phyloP scores from a whole-genome alignment of 768 basidiomycete species.

The Artomyces pyxidatus region DNA sequence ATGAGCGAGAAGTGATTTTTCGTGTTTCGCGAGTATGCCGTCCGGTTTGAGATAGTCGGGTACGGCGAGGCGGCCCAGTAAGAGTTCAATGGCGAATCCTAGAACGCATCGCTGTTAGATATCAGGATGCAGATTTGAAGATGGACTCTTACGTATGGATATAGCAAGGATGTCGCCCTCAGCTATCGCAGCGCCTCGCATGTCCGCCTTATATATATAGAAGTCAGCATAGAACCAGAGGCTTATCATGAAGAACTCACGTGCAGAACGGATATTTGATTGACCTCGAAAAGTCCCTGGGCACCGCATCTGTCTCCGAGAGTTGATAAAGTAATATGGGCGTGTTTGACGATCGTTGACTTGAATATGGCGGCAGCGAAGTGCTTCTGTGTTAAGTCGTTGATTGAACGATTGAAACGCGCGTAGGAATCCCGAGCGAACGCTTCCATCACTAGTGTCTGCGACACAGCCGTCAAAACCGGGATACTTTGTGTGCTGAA shows the following conservation, averaged over 20 bases:
- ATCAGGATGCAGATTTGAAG: constrained; percentile 11
- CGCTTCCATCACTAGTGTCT: constrained; percentile 40
- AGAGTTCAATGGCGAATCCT: constrained; percentile 52
- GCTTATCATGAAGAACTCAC: constrained; percentile 24
- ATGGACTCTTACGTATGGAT: constrained; percentile 41
- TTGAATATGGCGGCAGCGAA: constrained; percentile 50
- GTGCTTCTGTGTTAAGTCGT: no score
- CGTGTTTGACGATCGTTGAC: constrained; percentile 45
- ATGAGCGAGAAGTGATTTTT: constrained; percentile 25
- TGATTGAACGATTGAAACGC: no score
- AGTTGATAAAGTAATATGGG: constrained; percentile 40
- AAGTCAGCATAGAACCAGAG: constrained; percentile 25
- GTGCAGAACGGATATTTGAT: constrained; percentile 49
- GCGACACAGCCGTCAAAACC: constrained; percentile 43
- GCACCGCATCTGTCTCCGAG: constrained; percentile 61
- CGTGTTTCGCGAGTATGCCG: constrained; percentile 47
- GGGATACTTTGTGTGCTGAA: constrained; percentile 64
- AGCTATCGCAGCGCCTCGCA: constrained; percentile 29
- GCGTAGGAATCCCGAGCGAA: no score
- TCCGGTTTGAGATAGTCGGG: constrained; percentile 36
- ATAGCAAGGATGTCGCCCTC: constrained; percentile 46
- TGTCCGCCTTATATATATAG: constrained; percentile 10
- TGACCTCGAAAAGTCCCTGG: constrained; percentile 58
- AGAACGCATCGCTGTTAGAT: constrained; percentile 22
- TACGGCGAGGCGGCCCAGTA: constrained; percentile 44